phyloP scores from a whole-genome alignment of 257 asterid species.

The Solanum bukasovii region DNA sequence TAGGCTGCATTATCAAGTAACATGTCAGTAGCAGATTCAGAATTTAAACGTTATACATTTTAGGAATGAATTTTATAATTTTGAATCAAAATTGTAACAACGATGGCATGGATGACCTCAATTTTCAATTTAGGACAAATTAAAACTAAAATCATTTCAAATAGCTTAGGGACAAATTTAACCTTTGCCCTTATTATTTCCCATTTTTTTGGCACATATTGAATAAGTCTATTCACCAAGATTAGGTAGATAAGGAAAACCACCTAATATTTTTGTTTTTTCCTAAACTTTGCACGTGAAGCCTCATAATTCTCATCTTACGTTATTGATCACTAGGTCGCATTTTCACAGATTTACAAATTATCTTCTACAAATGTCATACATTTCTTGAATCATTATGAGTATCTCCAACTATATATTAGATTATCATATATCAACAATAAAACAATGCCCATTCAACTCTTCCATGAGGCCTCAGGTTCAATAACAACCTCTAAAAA shows the following conservation, averaged over 20 bases:
- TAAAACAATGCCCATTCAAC: background rate
- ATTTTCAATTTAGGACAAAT: no score
- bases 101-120: no score
- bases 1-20: slow-evolving; percentile 18
- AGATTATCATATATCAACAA: background rate
- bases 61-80: no score
- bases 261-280: background rate
- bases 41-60: background rate
- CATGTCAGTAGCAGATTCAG: background rate
- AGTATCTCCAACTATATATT: background rate
- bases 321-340: background rate
- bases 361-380: background rate
- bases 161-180: background rate
- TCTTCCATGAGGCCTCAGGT: background rate
- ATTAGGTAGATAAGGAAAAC: background rate
- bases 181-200: background rate
- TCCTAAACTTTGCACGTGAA: background rate
- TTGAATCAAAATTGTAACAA: no score
- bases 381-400: background rate
- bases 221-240: background rate
- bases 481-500: background rate
- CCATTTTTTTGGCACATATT: background rate
- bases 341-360: background rate
- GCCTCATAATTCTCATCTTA: background rate
- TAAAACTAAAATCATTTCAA: background rate